Evolutionary conservation across 2,329 filamentous ascomycete genomes (phyloP).

Genomic region (Chrysoporthe deuterocubensis): DNA sequence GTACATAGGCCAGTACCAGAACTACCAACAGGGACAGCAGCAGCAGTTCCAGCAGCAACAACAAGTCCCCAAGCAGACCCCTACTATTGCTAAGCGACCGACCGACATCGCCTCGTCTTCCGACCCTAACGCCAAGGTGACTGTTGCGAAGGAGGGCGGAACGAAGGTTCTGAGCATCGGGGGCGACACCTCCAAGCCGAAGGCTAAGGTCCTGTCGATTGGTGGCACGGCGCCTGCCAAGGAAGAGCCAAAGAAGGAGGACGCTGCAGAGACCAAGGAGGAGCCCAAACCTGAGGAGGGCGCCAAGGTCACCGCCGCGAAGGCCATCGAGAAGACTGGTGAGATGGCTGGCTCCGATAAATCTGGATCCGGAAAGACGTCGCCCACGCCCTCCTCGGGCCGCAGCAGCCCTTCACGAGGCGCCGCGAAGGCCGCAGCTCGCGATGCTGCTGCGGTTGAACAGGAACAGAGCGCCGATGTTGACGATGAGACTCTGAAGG

Average conservation of each 20-base stretch:
- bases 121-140: conserved; percentile 52
- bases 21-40: conserved; percentile 52
- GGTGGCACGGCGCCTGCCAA: conserved; percentile 43
- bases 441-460: conserved; percentile 81
- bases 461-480: conserved; percentile 81
- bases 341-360: conserved; percentile 48
- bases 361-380: conserved; percentile 65
- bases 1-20: conserved; percentile 51
- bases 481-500: conserved; percentile 75
- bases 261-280: conserved; percentile 53
- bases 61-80: conserved; percentile 51
- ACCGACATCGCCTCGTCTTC: conserved; percentile 52
- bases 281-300: conserved; percentile 67
- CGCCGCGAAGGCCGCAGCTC: conserved; percentile 53
- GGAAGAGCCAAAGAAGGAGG: conserved; percentile 48
- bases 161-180: conserved; percentile 69
- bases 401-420: conserved; percentile 77
- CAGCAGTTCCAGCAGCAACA: conserved; percentile 45
- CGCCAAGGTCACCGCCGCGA: conserved; percentile 81
- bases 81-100: conserved; percentile 68
- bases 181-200: conserved; percentile 55
- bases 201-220: conserved; percentile 66
- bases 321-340: conserved; percentile 91
- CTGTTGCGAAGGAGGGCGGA: conserved; percentile 58
- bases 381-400: conserved; percentile 81